These are phyloP conservation scores for Fusarium praegraminearum DNA, from an alignment of 2,329 filamentous ascomycete genomes.

Conservation along the genomic window DNA sequence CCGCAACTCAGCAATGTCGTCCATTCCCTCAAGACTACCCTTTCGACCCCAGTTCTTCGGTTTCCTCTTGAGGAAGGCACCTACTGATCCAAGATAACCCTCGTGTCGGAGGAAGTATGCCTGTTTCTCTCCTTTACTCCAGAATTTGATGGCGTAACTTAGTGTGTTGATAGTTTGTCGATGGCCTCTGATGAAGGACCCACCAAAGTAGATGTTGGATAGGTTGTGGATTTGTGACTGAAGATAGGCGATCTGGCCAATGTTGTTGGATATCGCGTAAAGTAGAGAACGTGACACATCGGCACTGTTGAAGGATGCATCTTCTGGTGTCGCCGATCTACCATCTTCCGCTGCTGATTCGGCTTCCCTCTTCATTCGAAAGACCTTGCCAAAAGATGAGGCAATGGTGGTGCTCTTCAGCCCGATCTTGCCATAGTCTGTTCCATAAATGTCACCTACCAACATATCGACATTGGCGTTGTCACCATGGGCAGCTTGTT, in stretches of 20 bases:
- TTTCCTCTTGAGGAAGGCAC: constrained; percentile 92
- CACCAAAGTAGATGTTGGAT: constrained; percentile 96
- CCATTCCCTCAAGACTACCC: constrained; percentile 74
- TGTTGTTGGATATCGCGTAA: constrained; percentile 97
- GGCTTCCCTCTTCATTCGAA: constrained; percentile 88
- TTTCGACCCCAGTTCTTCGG: constrained; percentile 91
- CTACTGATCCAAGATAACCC: constrained; percentile 93
- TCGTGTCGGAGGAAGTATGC: constrained; percentile 97
- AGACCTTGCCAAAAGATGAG: constrained; percentile 96
- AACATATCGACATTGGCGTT: constrained; percentile 96
- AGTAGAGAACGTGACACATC: constrained; percentile 93
- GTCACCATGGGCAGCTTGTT: constrained; percentile 89
- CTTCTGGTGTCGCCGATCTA: constrained; percentile 64
- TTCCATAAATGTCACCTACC: constrained; percentile 97
- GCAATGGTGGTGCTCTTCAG: constrained; percentile 96
- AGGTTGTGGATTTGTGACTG: constrained; percentile 94
- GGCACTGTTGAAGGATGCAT: constrained; percentile 73
- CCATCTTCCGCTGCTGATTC: constrained; percentile 83
- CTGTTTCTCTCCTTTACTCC: constrained; percentile 93
- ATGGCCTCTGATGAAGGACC: constrained; percentile 95
- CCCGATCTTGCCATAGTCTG: constrained; percentile 95
- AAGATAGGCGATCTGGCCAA: constrained; percentile 97
- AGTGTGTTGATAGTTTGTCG: constrained; percentile 98
- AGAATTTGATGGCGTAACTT: constrained; percentile 97
- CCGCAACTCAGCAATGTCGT: constrained; percentile 51